Conservation (phyloP, 257 asterid genomes). For the Hygrophila difformis region DNA sequence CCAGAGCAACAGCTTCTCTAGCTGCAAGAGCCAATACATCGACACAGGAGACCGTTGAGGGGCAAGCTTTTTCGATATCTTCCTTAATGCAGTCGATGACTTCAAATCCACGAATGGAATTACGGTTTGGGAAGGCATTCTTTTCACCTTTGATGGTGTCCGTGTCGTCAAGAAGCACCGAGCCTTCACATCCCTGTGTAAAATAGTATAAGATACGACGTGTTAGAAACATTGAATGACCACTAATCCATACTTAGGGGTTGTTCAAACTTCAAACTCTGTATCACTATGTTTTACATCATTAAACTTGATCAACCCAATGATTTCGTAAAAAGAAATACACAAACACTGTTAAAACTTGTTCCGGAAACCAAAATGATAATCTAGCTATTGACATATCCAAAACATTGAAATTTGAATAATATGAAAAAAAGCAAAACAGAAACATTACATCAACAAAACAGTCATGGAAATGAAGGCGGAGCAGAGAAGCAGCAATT, state of each 20-base stretch:
- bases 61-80: constrained; percentile 52
- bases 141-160: constrained; percentile 41
- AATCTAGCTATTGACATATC: no score
- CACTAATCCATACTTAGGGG: no score
- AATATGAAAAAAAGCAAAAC: no score
- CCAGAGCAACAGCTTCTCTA: constrained; percentile 58
- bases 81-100: constrained; percentile 56
- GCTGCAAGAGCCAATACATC: constrained; percentile 46
- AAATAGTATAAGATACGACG: no score
- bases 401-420: no score
- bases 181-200: constrained; percentile 56
- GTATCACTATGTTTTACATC: no score
- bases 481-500: constrained; percentile 54
- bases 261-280: no score
- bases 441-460: constrained; percentile 36
- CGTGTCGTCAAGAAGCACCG: constrained; percentile 51
- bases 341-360: no score
- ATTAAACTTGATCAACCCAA: no score
- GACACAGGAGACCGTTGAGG: constrained; percentile 34
- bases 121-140: constrained; percentile 49
- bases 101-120: constrained; percentile 60
- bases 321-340: no score
- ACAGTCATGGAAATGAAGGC: constrained; percentile 53
- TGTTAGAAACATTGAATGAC: no score
- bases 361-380: no score